These are phyloP conservation scores for Chaetoceros tenuissimus DNA, from an alignment of 108 stramenopile genomes.

Conservation along the genomic window DNA sequence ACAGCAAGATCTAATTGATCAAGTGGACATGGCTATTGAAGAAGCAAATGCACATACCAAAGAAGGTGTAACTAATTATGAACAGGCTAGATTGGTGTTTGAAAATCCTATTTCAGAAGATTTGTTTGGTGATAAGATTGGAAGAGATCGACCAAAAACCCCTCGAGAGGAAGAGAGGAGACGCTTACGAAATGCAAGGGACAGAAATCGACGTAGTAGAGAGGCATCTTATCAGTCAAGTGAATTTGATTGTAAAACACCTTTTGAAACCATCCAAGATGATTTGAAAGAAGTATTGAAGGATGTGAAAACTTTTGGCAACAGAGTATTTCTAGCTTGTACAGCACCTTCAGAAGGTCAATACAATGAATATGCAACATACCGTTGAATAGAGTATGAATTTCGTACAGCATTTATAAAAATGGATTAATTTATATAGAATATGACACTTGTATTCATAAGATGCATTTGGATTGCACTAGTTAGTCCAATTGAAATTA, in stretches of 20 bases:
- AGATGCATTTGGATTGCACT: too few species aligned
- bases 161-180: background rate
- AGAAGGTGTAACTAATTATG: background rate
- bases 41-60: background rate
- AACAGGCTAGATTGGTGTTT: background rate
- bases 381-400: too few species aligned
- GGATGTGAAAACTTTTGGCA: background rate
- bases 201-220: background rate
- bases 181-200: background rate
- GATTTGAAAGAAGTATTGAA: background rate
- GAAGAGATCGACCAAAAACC: background rate
- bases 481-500: too few species aligned
- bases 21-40: background rate
- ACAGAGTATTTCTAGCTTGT: background rate
- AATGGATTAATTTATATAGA: too few species aligned
- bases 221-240: background rate
- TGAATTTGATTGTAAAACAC: background rate
- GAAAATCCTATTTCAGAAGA: background rate
- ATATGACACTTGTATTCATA: too few species aligned
- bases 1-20: slow-evolving; percentile 3
- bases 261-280: background rate
- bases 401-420: too few species aligned
- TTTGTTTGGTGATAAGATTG: background rate
- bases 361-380: background rate
- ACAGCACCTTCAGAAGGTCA: background rate